Conservation (phyloP, 371 early-diverging fungal genomes). For the Apophysomyces sp. region DNA sequence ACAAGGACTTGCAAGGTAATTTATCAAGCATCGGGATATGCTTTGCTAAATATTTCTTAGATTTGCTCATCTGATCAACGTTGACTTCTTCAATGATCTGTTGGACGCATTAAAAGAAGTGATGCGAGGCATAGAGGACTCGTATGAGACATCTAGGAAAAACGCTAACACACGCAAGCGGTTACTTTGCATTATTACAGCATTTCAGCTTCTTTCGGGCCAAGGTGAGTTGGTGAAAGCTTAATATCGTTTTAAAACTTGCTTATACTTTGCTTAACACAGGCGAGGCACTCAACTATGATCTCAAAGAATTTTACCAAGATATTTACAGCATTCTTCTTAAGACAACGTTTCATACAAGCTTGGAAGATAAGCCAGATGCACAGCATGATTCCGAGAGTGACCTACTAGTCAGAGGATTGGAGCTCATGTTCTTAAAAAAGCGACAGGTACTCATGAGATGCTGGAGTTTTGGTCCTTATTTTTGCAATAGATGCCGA, state of each 20-base stretch:
- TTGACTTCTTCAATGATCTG: slow-evolving; percentile 93
- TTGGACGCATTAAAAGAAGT: slow-evolving; percentile 80
- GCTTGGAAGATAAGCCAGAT: slow-evolving; percentile 54
- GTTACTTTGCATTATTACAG: slow-evolving; percentile 85
- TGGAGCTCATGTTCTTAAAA: slow-evolving; percentile 82
- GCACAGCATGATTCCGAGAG: slow-evolving; percentile 60
- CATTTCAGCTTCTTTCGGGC: slow-evolving; percentile 82
- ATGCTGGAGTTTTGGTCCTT: not conserved
- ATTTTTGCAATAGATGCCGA: slow-evolving; percentile 50
- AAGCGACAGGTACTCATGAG: slow-evolving; percentile 60
- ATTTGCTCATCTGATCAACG: slow-evolving; percentile 91
- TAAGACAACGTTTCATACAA: slow-evolving; percentile 66
- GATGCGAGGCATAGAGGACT: slow-evolving; percentile 47
- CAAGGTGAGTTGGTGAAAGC: slow-evolving; percentile 47
- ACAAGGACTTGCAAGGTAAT: slow-evolving; percentile 82
- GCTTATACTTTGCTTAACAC: not conserved
- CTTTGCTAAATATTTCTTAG: slow-evolving; percentile 21
- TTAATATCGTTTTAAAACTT: not conserved
- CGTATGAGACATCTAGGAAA: slow-evolving; percentile 32
- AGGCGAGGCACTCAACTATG: slow-evolving; percentile 84
- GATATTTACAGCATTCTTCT: slow-evolving; percentile 77
- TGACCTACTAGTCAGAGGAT: slow-evolving; percentile 74
- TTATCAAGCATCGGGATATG: not conserved
- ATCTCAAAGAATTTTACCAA: slow-evolving; percentile 82
- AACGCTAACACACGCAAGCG: slow-evolving; percentile 60